Conservation (phyloP, 1,139 yeast genomes). For the Candida sp. region DNA sequence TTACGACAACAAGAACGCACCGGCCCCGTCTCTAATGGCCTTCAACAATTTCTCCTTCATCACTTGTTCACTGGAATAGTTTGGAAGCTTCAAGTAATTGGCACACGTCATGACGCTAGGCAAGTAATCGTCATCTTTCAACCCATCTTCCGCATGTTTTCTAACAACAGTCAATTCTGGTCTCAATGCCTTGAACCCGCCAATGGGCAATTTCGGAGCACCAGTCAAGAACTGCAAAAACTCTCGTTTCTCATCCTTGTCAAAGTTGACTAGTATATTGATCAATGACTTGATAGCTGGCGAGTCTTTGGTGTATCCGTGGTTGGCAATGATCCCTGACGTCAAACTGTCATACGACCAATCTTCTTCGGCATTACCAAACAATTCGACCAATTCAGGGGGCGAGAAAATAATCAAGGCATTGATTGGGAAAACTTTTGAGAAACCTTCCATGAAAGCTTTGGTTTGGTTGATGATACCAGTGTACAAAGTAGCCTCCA, state of each 20-base stretch:
- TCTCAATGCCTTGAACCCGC: conserved; percentile 84
- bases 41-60: conserved; percentile 70
- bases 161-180: conserved; percentile 92
- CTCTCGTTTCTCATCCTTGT: conserved; percentile 58
- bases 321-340: conserved; percentile 79
- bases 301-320: conserved; percentile 84
- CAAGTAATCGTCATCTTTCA: conserved; percentile 77
- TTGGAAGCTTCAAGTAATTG: conserved; percentile 84
- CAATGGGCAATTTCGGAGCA: conserved; percentile 90
- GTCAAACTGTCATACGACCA: conserved; percentile 75
- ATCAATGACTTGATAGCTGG: conserved; percentile 63
- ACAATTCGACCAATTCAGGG: conserved; percentile 68
- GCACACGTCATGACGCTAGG: conserved; percentile 97
- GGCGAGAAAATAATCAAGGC: conserved; percentile 77
- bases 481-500: conserved; percentile 62
- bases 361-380: conserved; percentile 78
- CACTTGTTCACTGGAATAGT: conserved; percentile 64
- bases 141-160: conserved; percentile 71
- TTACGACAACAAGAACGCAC: conserved; percentile 72
- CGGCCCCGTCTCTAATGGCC: conserved; percentile 80
- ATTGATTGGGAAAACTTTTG: conserved; percentile 80
- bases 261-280: conserved; percentile 60
- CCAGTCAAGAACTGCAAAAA: conserved; percentile 94
- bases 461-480: conserved; percentile 72
- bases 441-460: conserved; percentile 82